phyloP scores from a whole-genome alignment of 139 green algal genomes.

The Chlorella sp. region DNA sequence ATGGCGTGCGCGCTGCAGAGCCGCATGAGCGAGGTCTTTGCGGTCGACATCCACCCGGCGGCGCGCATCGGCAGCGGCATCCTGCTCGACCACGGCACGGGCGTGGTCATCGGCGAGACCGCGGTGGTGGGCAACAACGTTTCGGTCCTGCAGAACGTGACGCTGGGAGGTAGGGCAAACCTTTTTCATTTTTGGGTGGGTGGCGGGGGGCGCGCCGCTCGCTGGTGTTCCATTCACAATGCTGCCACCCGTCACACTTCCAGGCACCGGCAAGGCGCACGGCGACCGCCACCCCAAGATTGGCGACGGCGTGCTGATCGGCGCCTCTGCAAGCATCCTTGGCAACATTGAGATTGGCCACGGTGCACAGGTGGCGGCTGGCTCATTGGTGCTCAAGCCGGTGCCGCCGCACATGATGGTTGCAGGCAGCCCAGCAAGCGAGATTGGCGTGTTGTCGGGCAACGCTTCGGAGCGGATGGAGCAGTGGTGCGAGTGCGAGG shows the following conservation, averaged over 20 bases:
- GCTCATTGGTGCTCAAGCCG: constrained; percentile 89
- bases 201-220: not conserved
- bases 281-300: constrained; percentile 97
- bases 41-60: constrained; percentile 95
- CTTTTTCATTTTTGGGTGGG: constrained; percentile 31
- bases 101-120: constrained; percentile 93
- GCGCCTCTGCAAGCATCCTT: constrained; percentile 86
- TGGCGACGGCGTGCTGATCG: constrained; percentile 90
- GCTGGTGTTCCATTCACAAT: not conserved
- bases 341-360: constrained; percentile 94
- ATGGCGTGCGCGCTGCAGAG: constrained; percentile 84
- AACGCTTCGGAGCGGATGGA: too few relatives aligned
- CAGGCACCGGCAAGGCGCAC: constrained; percentile 90
- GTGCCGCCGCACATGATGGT: constrained; percentile 83
- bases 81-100: constrained; percentile 92
- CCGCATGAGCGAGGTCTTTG: constrained; percentile 78
- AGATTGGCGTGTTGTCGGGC: too few relatives aligned
- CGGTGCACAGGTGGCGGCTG: constrained; percentile 77
- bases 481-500: too few relatives aligned
- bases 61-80: constrained; percentile 92
- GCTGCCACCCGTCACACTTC: not conserved
- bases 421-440: constrained; percentile 84
- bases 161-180: constrained; percentile 74
- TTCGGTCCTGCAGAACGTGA: constrained; percentile 96
- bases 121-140: constrained; percentile 93